phyloP scores from a whole-genome alignment of 1,284 basidiomycete species.

The Psilocybe mexicana region DNA sequence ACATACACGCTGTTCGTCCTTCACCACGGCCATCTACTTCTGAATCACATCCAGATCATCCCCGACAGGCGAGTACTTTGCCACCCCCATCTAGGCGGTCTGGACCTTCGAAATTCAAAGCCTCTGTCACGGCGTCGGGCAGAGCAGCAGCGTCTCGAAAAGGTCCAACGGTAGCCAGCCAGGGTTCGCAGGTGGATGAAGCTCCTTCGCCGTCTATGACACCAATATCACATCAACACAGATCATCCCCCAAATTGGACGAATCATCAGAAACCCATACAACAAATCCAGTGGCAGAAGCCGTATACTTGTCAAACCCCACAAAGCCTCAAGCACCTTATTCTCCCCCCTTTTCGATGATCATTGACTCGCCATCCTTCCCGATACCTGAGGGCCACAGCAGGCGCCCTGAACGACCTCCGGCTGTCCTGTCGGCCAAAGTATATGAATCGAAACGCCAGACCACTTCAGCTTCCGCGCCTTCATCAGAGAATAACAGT shows the following conservation, averaged over 20 bases:
- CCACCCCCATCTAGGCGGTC: constrained; percentile 33
- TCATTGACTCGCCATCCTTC: constrained; percentile 40
- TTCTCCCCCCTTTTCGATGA: constrained; percentile 28
- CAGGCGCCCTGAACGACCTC: constrained; percentile 37
- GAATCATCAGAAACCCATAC: constrained; percentile 4
- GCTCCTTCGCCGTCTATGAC: constrained; percentile 24
- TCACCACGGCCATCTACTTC: constrained; percentile 7
- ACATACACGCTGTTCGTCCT: constrained; percentile 27
- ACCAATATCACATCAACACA: constrained; percentile 24
- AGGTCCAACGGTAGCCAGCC: constrained; percentile 2
- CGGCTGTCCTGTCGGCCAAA: constrained; percentile 40
- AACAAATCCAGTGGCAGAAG: constrained; percentile 13
- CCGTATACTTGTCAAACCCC: constrained; percentile 9
- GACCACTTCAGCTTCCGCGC: not conserved
- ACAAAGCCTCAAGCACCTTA: constrained; percentile 24
- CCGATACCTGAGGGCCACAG: constrained; percentile 15
- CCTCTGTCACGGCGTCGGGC: constrained; percentile 31
- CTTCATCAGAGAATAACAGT: not conserved
- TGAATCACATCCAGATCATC: not conserved
- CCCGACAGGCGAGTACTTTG: constrained; percentile 5
- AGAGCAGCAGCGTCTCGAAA: constrained; percentile 20
- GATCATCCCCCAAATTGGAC: constrained; percentile 30
- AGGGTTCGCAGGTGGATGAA: constrained; percentile 9
- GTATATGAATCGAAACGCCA: constrained; percentile 34
- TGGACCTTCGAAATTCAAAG: constrained; percentile 42